These are phyloP conservation scores for Lippia alba DNA, from an alignment of 305 asterid species.

Conservation along the genomic window DNA sequence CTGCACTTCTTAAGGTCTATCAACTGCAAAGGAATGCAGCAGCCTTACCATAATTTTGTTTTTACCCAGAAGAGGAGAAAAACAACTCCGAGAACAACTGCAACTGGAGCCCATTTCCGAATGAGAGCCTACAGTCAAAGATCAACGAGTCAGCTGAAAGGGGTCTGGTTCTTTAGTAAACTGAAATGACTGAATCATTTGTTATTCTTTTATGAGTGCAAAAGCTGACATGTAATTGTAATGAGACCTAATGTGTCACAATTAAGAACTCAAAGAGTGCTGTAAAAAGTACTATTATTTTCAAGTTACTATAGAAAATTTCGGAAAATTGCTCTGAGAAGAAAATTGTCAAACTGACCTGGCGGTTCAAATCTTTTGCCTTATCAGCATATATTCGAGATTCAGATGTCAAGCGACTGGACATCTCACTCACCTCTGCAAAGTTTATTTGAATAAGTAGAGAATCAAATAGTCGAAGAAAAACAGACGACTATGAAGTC, in stretches of 20 bases:
- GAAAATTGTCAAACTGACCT: conserved; percentile 55
- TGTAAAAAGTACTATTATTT: neutral
- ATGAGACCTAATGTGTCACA: neutral
- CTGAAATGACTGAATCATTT: neutral
- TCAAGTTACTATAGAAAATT: neutral
- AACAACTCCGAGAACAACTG: conserved; percentile 84
- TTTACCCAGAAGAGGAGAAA: conserved; percentile 79
- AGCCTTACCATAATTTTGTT: conserved; percentile 78
- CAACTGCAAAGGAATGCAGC: conserved; percentile 39
- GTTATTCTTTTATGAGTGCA: neutral
- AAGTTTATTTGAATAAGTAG: conserved; percentile 32
- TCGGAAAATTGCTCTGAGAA: neutral
- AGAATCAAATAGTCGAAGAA: conserved; percentile 25
- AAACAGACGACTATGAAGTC: conserved; percentile 16
- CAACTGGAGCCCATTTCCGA: conserved; percentile 93
- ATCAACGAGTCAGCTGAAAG: conserved; percentile 29
- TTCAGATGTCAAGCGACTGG: conserved; percentile 91
- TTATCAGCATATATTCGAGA: conserved; percentile 83
- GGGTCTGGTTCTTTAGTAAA: neutral
- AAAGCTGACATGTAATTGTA: neutral
- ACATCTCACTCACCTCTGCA: conserved; percentile 94
- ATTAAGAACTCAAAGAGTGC: conserved; percentile 1
- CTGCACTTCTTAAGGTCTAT: conserved; percentile 33
- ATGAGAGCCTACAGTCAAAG: conserved; percentile 73
- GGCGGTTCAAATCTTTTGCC: conserved; percentile 89